These are phyloP conservation scores for Rickenella mellea DNA, from an alignment of 768 basidiomycete genomes.

Conservation along the genomic window DNA sequence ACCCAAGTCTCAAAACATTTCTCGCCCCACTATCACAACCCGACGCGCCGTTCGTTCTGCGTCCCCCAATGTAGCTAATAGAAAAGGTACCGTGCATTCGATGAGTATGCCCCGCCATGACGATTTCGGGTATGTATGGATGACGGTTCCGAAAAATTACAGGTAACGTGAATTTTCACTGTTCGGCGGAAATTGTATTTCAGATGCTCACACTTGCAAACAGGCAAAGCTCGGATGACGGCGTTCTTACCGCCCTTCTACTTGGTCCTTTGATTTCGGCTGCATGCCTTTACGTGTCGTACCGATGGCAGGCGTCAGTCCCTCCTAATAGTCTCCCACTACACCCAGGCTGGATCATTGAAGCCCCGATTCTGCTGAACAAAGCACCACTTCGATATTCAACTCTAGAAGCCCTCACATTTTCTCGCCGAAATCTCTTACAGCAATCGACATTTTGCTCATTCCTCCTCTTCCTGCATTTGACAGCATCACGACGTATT, in stretches of 20 bases:
- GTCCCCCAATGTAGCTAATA: slow-evolving; percentile 36
- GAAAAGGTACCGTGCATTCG: slow-evolving; percentile 21
- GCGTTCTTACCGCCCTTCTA: slow-evolving; percentile 74
- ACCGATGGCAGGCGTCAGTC: slow-evolving; percentile 16
- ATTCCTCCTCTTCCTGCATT: slow-evolving; percentile 69
- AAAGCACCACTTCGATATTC: slow-evolving; percentile 31
- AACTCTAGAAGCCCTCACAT: slow-evolving; percentile 43
- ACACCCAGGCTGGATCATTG: slow-evolving; percentile 69
- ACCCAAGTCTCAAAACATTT: slow-evolving; percentile 12
- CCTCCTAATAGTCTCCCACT: slow-evolving; percentile 23
- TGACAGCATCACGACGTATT: slow-evolving; percentile 67
- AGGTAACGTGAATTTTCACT: slow-evolving; percentile 33
- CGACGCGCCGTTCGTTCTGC: slow-evolving; percentile 14
- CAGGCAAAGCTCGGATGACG: slow-evolving; percentile 80
- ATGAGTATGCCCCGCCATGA: slow-evolving; percentile 25
- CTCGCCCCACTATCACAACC: slow-evolving; percentile 6
- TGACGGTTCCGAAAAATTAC: slow-evolving; percentile 86
- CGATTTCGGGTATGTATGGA: slow-evolving; percentile 72
- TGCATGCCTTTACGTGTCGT: slow-evolving; percentile 49
- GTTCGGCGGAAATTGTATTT: neutral
- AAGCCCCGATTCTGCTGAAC: slow-evolving; percentile 51
- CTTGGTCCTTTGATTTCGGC: slow-evolving; percentile 74
- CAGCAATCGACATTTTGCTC: slow-evolving; percentile 77
- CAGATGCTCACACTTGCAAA: slow-evolving; percentile 9
- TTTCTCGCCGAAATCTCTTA: slow-evolving; percentile 68